A percentile compares a stretch with the other conserved stretches of the same genome.
Conservation (phyloP, 768 basidiomycete species). For the Termitomyces titanicus region DNA sequence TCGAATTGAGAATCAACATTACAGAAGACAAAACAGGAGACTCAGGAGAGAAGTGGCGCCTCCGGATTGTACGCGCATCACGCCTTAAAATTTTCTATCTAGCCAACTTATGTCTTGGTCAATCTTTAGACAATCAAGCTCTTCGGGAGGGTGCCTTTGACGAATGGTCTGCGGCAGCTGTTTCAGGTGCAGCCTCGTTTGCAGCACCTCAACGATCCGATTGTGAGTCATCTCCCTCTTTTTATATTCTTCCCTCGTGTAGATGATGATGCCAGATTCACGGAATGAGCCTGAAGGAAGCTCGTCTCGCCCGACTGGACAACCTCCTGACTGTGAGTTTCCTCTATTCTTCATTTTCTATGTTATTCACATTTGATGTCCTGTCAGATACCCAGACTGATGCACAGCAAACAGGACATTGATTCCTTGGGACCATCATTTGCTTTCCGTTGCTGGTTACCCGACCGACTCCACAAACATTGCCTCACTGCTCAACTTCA, state of each 20-base stretch:
- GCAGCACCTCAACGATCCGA: background rate
- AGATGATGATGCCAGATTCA: background rate
- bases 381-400: background rate
- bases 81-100: background rate
- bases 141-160: background rate
- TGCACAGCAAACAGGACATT: background rate
- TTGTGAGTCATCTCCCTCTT: background rate
- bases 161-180: background rate
- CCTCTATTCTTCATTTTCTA: background rate
- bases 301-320: background rate
- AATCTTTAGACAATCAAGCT: background rate
- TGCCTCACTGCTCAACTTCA: no score
- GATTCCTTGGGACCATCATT: background rate
- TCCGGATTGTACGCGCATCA: background rate
- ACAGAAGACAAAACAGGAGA: background rate
- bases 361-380: background rate
- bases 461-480: no score
- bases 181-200: background rate
- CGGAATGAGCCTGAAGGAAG: background rate
- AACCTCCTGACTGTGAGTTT: background rate
- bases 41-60: background rate
- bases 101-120: background rate
- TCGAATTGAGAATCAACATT: background rate
- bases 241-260: background rate
- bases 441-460: no score